These are phyloP conservation scores for Hanseniaspora clermontiae DNA, from an alignment of 805 yeast species.

Conservation along the genomic window DNA sequence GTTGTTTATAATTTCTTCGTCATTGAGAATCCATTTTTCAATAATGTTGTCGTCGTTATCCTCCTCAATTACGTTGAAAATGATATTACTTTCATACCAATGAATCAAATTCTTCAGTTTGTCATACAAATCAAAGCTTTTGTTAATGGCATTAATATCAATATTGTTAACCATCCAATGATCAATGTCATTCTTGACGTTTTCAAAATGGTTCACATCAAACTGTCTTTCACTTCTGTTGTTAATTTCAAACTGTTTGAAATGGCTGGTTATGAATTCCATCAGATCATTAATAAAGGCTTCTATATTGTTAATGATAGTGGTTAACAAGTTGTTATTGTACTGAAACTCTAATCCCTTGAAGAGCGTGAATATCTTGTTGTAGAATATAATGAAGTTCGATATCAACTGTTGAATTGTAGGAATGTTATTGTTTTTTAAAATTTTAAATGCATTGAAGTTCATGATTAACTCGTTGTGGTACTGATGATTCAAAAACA, in stretches of 20 bases:
- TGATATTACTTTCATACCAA: conserved; percentile 2
- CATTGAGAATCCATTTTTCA: conserved; percentile 11
- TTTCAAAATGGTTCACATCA: neutral
- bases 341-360: conserved; percentile 10
- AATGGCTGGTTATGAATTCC: neutral
- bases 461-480: neutral
- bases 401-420: neutral
- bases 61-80: neutral
- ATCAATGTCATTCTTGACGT: neutral
- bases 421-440: neutral
- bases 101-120: neutral
- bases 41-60: conserved; percentile 1
- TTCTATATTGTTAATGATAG: neutral
- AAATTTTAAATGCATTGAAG: neutral
- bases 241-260: conserved; percentile 2
- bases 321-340: neutral
- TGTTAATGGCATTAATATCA: neutral
- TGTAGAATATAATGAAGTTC: neutral
- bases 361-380: neutral
- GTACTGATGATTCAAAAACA: conserved; percentile 5
- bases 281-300: neutral
- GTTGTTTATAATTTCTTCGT: neutral
- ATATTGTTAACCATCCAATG: neutral
- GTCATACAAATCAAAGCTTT: neutral
- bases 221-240: neutral